A percentile compares a stretch with the other conserved stretches of the same genome.
phyloP scores from a whole-genome alignment of 1,139 yeast genomes.

The Yamadazyma blattariae region DNA sequence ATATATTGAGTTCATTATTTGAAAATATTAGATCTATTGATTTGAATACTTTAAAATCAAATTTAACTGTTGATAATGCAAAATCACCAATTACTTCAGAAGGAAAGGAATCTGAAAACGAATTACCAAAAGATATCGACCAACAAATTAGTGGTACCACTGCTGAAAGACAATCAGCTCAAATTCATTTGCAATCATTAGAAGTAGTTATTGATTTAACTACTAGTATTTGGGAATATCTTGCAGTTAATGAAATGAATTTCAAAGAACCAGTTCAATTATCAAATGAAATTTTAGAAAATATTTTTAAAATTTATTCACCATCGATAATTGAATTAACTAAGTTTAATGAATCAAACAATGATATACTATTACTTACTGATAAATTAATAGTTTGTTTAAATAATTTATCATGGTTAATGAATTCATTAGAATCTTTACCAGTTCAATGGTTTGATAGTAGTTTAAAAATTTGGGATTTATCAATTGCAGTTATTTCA shows the following conservation, averaged over 20 bases:
- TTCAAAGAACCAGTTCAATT: slow-evolving; percentile 20
- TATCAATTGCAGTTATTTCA: slow-evolving; percentile 16
- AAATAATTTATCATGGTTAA: slow-evolving; percentile 66
- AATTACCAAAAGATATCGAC: slow-evolving; percentile 25
- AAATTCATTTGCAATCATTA: slow-evolving; percentile 56
- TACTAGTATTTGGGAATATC: slow-evolving; percentile 69
- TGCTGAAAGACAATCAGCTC: slow-evolving; percentile 42
- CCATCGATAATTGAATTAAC: slow-evolving; percentile 43
- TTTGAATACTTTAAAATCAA: slow-evolving; percentile 34
- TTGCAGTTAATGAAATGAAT: slow-evolving; percentile 27
- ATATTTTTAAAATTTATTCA: slow-evolving; percentile 29
- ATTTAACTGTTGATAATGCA: slow-evolving; percentile 39
- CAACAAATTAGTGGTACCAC: slow-evolving; percentile 25
- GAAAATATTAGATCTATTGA: slow-evolving; percentile 37
- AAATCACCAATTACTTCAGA: slow-evolving; percentile 23
- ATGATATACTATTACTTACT: slow-evolving; percentile 32
- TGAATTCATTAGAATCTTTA: slow-evolving; percentile 30
- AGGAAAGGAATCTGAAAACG: slow-evolving; percentile 15
- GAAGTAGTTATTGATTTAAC: slow-evolving; percentile 73
- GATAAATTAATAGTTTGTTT: slow-evolving; percentile 61
- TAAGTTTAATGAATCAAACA: slow-evolving; percentile 25
- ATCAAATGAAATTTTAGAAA: slow-evolving; percentile 20
- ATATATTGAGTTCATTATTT: slow-evolving; percentile 24
- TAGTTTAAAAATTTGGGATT: slow-evolving; percentile 37
- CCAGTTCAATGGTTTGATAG: slow-evolving; percentile 36